Evolutionary conservation across 345 rosid species (phyloP).

Genomic region (Passiflora organensis): DNA sequence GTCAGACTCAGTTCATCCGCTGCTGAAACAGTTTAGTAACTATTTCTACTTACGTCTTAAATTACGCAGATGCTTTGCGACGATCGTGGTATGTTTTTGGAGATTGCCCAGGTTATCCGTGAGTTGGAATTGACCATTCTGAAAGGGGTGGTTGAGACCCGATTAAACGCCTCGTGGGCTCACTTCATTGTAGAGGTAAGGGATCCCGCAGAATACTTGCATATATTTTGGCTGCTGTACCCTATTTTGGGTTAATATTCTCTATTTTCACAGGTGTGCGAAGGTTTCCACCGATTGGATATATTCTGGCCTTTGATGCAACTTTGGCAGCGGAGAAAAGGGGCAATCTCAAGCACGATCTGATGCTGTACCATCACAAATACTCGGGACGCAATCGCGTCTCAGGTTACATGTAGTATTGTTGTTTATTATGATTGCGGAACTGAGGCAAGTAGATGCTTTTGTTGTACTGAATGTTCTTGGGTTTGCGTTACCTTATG

Average conservation of each 20-base stretch:
- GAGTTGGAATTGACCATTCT: slow-evolving; percentile 39
- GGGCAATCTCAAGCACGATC: slow-evolving; percentile 25
- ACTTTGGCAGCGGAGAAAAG: slow-evolving; percentile 39
- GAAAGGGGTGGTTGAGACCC: slow-evolving; percentile 41
- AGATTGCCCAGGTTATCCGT: slow-evolving; percentile 51
- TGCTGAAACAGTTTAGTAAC: no score
- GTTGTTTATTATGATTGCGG: no score
- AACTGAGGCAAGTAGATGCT: no score
- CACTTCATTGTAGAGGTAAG: slow-evolving; percentile 58
- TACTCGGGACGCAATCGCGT: no score
- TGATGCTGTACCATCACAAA: neutral
- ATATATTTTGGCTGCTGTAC: no score
- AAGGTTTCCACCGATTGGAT: slow-evolving; percentile 53
- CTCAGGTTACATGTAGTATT: no score
- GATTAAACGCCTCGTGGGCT: slow-evolving; percentile 46
- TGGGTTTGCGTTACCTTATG: no score
- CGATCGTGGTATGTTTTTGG: slow-evolving; percentile 43
- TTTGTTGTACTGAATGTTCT: no score
- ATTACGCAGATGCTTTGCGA: slow-evolving; percentile 58
- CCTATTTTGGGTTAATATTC: no score
- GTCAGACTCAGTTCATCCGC: neutral
- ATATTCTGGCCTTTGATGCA: slow-evolving; percentile 78
- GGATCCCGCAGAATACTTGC: no score
- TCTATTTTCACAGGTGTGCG: slow-evolving; percentile 34
- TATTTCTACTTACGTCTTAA: no score